Evolutionary conservation across 78 protist genomes (phyloP), one percentile per base, ranked within the genome.

Genomic region (Chrysochromulina tobinii): DNA sequence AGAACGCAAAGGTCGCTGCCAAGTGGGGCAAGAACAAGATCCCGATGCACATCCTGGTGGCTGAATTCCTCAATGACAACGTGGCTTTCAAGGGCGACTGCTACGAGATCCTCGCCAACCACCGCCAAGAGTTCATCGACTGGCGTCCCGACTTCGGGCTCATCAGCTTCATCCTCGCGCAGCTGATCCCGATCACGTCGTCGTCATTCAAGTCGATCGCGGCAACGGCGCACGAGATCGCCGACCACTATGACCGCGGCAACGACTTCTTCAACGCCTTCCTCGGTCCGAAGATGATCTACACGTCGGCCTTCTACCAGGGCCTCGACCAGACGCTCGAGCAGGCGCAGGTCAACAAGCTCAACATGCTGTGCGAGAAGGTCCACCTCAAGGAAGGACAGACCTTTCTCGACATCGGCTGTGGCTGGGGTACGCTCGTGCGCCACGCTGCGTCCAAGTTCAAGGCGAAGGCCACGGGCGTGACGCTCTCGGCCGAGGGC

Each of bases 351-450:
- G 1, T 9, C 61, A 89, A 89, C 90, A 93, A 93, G 90, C 72
- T 93, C 55, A 5, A 89, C 57, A 23, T 51, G 57, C n/a, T 93
- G 17, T 93, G 95, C 91, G 73, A 81, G 57, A 89, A 89, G 90
- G n/a, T 93, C n/a, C 83, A n/a, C 59, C 64, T 93, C 23, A 61
- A 93, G 90, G 2, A 81, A 55, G 95, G 95, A 68, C 81, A 54
- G 20, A 1, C 50, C 38, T 54, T 89, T 51, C 92, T 93, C 61
- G 95, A 93, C 90, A 93, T 93, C 68, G 95, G 95, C n/a, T 93
- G 95, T 75, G 95, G 95, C 38, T 93, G 95, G 95, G 95, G 95
- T 7, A 93, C 95, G 21, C 87, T 93, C 55, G 72, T 59, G 38
- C 92, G 95, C 15, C 92, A 89, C n/a, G 95, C 95, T 12, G 95